Conservation (phyloP, 2,329 filamentous ascomycete genomes). For the Cephalotrichum gorgonifer region DNA sequence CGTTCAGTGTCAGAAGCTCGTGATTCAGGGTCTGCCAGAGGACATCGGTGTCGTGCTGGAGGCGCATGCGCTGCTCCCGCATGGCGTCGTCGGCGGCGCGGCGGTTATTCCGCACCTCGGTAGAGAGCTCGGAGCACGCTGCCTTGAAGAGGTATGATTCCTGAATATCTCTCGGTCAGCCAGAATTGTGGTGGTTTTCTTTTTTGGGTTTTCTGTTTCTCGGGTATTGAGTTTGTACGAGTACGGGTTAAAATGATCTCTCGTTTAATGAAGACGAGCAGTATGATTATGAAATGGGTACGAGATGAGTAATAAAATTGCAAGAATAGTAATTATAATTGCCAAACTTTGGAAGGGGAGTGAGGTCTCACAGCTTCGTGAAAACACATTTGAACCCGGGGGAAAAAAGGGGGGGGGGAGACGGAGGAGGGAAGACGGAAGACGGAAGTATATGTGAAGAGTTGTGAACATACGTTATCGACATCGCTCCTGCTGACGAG, state of each 20-base stretch:
- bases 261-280: not conserved
- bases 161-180: not conserved
- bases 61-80: slow-evolving; percentile 69
- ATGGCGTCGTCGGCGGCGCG: slow-evolving; percentile 70
- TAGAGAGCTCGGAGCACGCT: slow-evolving; percentile 82
- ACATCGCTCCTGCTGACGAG: slow-evolving; percentile 86
- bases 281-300: not conserved
- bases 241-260: not conserved
- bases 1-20: slow-evolving; percentile 70
- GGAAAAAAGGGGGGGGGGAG: not conserved
- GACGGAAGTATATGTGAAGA: too few relatives aligned
- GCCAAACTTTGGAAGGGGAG: too few relatives aligned
- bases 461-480: slow-evolving; percentile 63
- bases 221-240: too few relatives aligned
- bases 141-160: slow-evolving; percentile 86
- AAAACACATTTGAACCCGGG: too few relatives aligned
- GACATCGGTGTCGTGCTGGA: slow-evolving; percentile 96
- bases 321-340: too few relatives aligned
- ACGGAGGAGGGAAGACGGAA: slow-evolving; percentile 15
- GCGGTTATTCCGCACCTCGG: slow-evolving; percentile 72
- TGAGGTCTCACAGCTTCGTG: not conserved
- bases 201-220: not conserved
- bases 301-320: not conserved
- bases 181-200: not conserved
- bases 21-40: slow-evolving; percentile 75